These are phyloP conservation scores for Citrus cavaleriei DNA, from an alignment of 345 rosid species.

Conservation along the genomic window DNA sequence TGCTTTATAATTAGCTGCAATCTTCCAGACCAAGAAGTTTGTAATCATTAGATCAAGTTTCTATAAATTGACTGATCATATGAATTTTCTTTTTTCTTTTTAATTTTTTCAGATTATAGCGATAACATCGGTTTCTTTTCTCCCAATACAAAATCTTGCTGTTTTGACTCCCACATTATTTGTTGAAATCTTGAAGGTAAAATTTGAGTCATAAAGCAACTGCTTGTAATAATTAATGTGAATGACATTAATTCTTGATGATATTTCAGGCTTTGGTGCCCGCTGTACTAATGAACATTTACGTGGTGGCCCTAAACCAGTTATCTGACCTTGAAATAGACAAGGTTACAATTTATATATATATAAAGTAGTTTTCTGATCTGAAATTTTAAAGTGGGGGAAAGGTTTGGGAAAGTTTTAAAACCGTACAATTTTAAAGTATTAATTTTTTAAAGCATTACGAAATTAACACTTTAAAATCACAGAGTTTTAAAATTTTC, in stretches of 20 bases:
- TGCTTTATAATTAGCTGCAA: background rate
- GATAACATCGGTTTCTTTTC: slow-evolving; percentile 29
- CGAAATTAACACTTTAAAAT: too few relatives aligned
- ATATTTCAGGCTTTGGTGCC: slow-evolving; percentile 26
- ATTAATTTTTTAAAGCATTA: too few relatives aligned
- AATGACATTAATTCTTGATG: background rate
- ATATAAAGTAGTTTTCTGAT: too few relatives aligned
- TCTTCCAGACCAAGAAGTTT: too few relatives aligned
- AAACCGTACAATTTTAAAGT: too few relatives aligned
- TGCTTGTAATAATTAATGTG: too few relatives aligned
- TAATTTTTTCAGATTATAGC: background rate
- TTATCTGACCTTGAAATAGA: slow-evolving; percentile 31
- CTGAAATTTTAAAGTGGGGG: too few relatives aligned
- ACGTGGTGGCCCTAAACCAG: slow-evolving; percentile 32
- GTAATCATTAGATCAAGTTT: too few relatives aligned
- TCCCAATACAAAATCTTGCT: slow-evolving; percentile 15
- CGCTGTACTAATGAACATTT: slow-evolving; percentile 26
- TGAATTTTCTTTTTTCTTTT: too few relatives aligned
- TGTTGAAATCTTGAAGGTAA: slow-evolving; percentile 30
- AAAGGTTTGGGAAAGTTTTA: too few relatives aligned
- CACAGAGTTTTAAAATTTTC: too few relatives aligned
- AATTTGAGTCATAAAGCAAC: background rate
- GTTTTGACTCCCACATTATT: slow-evolving; percentile 30
- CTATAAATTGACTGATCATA: too few relatives aligned
- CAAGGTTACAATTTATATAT: slow-evolving; percentile 17